These are phyloP conservation scores for Calonectria pauciramosa DNA, from an alignment of 2,329 filamentous ascomycete species.

Conservation along the genomic window DNA sequence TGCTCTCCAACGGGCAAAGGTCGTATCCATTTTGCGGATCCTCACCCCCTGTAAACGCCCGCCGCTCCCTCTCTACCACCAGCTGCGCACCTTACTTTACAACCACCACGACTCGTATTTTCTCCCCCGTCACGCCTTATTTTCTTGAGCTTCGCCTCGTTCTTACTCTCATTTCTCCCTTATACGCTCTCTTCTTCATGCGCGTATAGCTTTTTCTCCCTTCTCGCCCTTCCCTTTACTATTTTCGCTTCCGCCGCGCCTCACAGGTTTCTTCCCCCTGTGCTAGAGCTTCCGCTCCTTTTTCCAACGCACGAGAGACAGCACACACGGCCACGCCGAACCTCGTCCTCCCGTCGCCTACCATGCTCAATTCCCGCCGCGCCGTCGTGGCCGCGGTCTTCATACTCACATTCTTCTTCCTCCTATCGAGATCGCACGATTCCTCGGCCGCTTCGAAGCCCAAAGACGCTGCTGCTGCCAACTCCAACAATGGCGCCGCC, in stretches of 20 bases:
- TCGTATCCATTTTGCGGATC: conserved; percentile 43
- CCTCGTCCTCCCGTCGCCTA: conserved; percentile 30
- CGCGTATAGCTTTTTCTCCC: conserved; percentile 34
- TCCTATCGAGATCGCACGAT: conserved; percentile 75
- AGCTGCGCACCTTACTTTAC: conserved; percentile 12
- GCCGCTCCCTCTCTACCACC: conserved; percentile 12
- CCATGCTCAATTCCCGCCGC: conserved; percentile 85
- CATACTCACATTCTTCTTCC: conserved; percentile 77
- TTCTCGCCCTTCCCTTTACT: conserved; percentile 31
- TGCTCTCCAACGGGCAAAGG: conserved; percentile 16
- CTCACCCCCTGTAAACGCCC: conserved; percentile 33
- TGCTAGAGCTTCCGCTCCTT: conserved; percentile 37
- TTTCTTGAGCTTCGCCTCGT: conserved; percentile 20
- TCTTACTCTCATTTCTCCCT: conserved; percentile 31
- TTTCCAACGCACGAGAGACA: conserved; percentile 31
- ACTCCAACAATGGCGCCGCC: conserved; percentile 36
- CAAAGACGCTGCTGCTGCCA: conserved; percentile 32
- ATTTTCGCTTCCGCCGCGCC: conserved; percentile 30
- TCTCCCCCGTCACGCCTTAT: conserved; percentile 30
- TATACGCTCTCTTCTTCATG: conserved; percentile 38
- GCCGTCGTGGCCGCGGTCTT: conserved; percentile 79
- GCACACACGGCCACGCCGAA: conserved; percentile 21
- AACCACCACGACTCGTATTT: conserved; percentile 31
- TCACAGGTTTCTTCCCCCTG: conserved; percentile 31
- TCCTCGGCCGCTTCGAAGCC: conserved; percentile 37